Conservation (phyloP, 352 stramenopile species). For the Phytophthora chlamydospora region DNA sequence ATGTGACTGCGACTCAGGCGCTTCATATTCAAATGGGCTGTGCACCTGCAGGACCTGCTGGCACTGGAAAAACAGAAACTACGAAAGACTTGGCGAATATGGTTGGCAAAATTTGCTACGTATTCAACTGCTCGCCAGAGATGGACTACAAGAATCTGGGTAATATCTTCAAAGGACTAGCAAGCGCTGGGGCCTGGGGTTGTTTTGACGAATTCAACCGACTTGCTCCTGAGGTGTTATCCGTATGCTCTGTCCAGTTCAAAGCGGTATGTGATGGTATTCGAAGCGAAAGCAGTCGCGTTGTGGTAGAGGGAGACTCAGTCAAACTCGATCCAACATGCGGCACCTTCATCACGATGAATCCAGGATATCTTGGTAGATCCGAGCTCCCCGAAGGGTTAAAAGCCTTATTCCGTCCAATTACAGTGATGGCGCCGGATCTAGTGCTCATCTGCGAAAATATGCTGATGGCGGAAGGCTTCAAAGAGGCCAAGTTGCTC, state of each 20-base stretch:
- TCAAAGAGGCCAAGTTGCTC: conserved; percentile 92
- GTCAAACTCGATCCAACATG: conserved; percentile 90
- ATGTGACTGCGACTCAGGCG: conserved; percentile 94
- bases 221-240: conserved; percentile 92
- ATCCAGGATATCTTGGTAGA: conserved; percentile 94
- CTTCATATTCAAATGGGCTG: conserved; percentile 97
- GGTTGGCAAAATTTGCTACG: conserved; percentile 94
- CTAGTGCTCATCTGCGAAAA: conserved; percentile 97
- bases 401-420: conserved; percentile 95
- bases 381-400: conserved; percentile 95
- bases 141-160: conserved; percentile 96
- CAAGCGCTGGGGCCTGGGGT: conserved; percentile 92
- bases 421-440: conserved; percentile 96
- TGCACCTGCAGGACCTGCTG: conserved; percentile 88
- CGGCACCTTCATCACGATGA: conserved; percentile 97
- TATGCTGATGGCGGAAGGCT: conserved; percentile 97
- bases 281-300: conserved; percentile 75
- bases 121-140: conserved; percentile 96
- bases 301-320: conserved; percentile 93
- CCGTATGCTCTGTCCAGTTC: conserved; percentile 94
- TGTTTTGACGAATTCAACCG: conserved; percentile 98
- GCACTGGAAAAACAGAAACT: conserved; percentile 95
- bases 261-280: conserved; percentile 96
- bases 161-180: conserved; percentile 96
- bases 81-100: conserved; percentile 95